A percentile compares a stretch with the other conserved stretches of the same genome.
phyloP scores from a whole-genome alignment of 306 rosid genomes.

The Ziziphus jujuba region DNA sequence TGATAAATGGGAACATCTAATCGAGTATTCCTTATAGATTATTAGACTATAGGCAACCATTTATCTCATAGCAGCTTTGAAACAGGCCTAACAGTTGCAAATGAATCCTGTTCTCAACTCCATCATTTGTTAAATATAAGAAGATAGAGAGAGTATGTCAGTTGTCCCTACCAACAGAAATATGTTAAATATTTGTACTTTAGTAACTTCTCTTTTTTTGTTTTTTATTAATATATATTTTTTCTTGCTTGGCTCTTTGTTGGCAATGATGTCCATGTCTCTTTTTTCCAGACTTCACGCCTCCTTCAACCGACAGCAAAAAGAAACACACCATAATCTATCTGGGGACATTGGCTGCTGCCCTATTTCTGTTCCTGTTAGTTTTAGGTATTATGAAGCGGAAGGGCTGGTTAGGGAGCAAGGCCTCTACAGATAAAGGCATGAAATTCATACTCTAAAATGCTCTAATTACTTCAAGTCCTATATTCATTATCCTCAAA shows the following conservation, averaged over 20 bases:
- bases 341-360: slow-evolving; percentile 37
- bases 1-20: not conserved
- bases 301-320: slow-evolving; percentile 41
- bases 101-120: no score
- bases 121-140: no score
- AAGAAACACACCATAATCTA: slow-evolving; percentile 25
- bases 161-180: no score
- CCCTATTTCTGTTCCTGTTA: slow-evolving; percentile 40
- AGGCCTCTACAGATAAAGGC: slow-evolving; percentile 64
- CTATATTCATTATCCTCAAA: not conserved
- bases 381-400: slow-evolving; percentile 53
- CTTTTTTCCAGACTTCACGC: slow-evolving; percentile 63
- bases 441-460: slow-evolving; percentile 16
- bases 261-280: slow-evolving; percentile 2
- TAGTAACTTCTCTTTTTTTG: not conserved
- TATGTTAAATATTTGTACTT: not conserved
- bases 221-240: no score
- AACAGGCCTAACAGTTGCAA: no score
- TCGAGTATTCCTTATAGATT: no score
- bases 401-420: slow-evolving; percentile 71
- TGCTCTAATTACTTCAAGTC: not conserved
- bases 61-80: no score
- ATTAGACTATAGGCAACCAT: no score
- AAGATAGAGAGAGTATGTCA: no score
- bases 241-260: not conserved